phyloP scores from a whole-genome alignment of 2,329 filamentous ascomycete genomes.

The Botrytis byssoidea region DNA sequence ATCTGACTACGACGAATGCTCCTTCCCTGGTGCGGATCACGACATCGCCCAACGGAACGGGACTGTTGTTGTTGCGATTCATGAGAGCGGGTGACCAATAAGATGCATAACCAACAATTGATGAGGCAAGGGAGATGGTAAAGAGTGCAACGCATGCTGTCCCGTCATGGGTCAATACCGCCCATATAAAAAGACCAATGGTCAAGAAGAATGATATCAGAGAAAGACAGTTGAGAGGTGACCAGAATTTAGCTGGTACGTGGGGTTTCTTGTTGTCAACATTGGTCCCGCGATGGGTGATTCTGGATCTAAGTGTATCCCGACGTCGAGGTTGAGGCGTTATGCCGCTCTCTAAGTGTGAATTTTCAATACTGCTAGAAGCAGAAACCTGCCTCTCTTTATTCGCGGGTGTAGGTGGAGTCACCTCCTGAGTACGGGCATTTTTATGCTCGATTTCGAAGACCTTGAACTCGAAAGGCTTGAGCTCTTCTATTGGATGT shows the following conservation, averaged over 20 bases:
- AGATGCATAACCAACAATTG: constrained; percentile 55
- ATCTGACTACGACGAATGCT: constrained; percentile 57
- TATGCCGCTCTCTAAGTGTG: constrained; percentile 21
- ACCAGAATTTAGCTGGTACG: constrained; percentile 49
- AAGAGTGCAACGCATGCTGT: constrained; percentile 52
- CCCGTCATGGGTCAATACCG: constrained; percentile 47
- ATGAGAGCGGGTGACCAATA: constrained; percentile 57
- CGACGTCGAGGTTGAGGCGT: constrained; percentile 17
- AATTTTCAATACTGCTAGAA: constrained; percentile 7
- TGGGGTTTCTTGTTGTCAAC: constrained; percentile 45
- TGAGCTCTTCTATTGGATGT: constrained; percentile 52
- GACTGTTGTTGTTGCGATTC: constrained; percentile 48
- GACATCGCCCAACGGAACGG: constrained; percentile 54
- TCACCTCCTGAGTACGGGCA: not conserved
- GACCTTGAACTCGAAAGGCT: constrained; percentile 49
- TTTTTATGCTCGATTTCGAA: constrained; percentile 48
- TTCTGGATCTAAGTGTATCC: constrained; percentile 24
- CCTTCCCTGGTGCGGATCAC: constrained; percentile 60
- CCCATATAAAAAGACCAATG: constrained; percentile 47
- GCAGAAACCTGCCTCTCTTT: constrained; percentile 11
- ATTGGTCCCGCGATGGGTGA: constrained; percentile 26
- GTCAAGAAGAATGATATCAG: constrained; percentile 52
- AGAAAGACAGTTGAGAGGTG: constrained; percentile 54
- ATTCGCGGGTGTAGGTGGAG: not conserved
- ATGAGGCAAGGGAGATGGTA: constrained; percentile 53